Conservation (phyloP, 2,329 filamentous ascomycete species). For the Seiridium cupressi region DNA sequence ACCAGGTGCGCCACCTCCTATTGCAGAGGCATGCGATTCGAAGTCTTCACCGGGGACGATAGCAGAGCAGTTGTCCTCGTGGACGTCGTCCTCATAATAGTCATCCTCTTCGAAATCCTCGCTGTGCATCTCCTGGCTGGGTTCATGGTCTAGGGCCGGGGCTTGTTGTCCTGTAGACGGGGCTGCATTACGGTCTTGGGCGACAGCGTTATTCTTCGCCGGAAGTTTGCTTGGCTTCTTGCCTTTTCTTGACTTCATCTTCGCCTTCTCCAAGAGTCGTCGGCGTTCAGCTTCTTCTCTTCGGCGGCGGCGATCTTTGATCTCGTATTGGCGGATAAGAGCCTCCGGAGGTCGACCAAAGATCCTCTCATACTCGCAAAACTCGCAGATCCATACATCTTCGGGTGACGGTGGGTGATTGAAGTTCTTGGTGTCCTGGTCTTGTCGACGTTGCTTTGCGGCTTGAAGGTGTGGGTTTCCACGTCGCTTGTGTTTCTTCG, state of each 20-base stretch:
- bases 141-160: slow-evolving; percentile 11
- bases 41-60: slow-evolving; percentile 9
- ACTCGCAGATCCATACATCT: slow-evolving; percentile 94
- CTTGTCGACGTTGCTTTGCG: slow-evolving; percentile 72
- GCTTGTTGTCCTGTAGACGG: slow-evolving; percentile 19
- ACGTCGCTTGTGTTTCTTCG: slow-evolving; percentile 64
- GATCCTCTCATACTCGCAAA: slow-evolving; percentile 96
- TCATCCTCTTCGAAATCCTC: slow-evolving; percentile 38
- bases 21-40: neutral
- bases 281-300: slow-evolving; percentile 84
- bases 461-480: slow-evolving; percentile 72
- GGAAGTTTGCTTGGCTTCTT: slow-evolving; percentile 75
- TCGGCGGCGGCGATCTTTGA: slow-evolving; percentile 84
- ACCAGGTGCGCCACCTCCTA: neutral
- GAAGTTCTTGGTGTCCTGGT: slow-evolving; percentile 74
- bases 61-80: slow-evolving; percentile 23
- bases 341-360: slow-evolving; percentile 85
- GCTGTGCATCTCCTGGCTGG: slow-evolving; percentile 24
- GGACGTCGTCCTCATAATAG: slow-evolving; percentile 33
- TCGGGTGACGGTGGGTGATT: slow-evolving; percentile 68
- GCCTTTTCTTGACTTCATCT: slow-evolving; percentile 86
- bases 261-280: slow-evolving; percentile 84
- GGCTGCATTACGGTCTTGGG: slow-evolving; percentile 20
- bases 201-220: slow-evolving; percentile 39
- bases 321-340: slow-evolving; percentile 87